A percentile compares a stretch with the other conserved stretches of the same genome.
Evolutionary conservation across 192 early-diverging fungal species (phyloP).

Genomic region (Geosiphon pyriformis): DNA sequence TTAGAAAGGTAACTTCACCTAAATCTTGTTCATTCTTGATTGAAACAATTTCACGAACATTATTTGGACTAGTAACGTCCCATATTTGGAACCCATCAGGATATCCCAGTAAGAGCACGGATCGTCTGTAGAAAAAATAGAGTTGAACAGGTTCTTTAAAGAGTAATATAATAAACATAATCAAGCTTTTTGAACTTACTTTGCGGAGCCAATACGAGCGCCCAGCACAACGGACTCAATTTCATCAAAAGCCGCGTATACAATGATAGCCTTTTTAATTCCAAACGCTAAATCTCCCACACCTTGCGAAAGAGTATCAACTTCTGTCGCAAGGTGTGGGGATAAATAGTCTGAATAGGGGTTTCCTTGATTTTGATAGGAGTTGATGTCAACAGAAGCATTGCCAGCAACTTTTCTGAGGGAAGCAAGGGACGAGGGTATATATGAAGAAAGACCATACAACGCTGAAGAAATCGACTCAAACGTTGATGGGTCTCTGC

Average conservation of each 20-base stretch:
- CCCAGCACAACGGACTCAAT: slow-evolving; percentile 4
- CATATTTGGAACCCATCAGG: slow-evolving; percentile 74
- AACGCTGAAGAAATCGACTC: slow-evolving; percentile 56
- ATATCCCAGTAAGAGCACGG: slow-evolving; percentile 65
- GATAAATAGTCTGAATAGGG: slow-evolving; percentile 6
- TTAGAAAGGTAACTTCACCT: slow-evolving; percentile 43
- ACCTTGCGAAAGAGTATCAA: not conserved
- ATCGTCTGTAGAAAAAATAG: slow-evolving; percentile 23
- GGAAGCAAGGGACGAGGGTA: slow-evolving; percentile 36
- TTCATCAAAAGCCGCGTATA: slow-evolving; percentile 32
- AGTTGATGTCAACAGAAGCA: not conserved
- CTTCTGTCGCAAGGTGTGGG: not conserved
- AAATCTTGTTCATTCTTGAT: slow-evolving; percentile 44
- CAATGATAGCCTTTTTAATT: slow-evolving; percentile 22
- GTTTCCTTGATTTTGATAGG: not conserved
- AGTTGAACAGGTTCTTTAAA: not conserved
- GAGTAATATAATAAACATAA: too few relatives aligned
- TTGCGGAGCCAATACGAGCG: not conserved
- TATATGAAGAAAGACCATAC: slow-evolving; percentile 58
- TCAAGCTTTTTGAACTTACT: not conserved
- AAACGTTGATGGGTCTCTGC: slow-evolving; percentile 57
- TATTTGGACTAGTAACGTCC: slow-evolving; percentile 60
- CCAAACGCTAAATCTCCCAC: slow-evolving; percentile 2
- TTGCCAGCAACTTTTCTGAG: slow-evolving; percentile 6
- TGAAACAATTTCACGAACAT: slow-evolving; percentile 62